Evolutionary conservation across 179 eudicot species (phyloP), one percentile per base, ranked within the genome.

Genomic region (Camellia oleifera): DNA sequence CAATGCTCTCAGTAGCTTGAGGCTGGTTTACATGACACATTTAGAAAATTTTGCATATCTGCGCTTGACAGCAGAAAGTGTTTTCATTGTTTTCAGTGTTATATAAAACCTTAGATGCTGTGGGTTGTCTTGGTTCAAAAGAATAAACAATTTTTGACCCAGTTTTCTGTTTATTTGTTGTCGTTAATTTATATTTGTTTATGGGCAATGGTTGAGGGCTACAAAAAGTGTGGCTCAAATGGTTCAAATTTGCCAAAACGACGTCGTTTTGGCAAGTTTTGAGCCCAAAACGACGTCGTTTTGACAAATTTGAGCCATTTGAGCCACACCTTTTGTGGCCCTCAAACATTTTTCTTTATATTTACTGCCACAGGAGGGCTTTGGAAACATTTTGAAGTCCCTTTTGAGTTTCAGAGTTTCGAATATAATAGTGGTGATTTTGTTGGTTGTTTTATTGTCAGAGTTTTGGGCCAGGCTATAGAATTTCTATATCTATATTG

Each of bases 1-100:
- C 50, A 69, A 69, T 76, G 48, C 57, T 66, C 79, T 12, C 66
- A 75, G 26, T 23, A 64, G 77, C 76, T 75, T 75, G 78, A 75
- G 23, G 44, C 56, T 50, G 42, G 7, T 15, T n/a, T 12, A 12
- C 3, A 9, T 14, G 42, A 7, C 46, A 18, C 0, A 46, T 23
- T 23, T 23, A 63, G 20, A 50, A 53, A 46, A 4, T 58, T 75
- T 60, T 75, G 69, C 68, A 20, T 23, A 23, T 23, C 70, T 13
- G 70, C 56, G 20, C 48, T 66, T 74, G 78, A 75, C 26, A 57
- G 57, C 4, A 20, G 46, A 68, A 52, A 48, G 32, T 18, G 11
- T 42, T 42, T 23, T 23, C 53, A 52, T 4, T 5, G 40, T 45
- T 78, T 23, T 23, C 53, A 52, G 7, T 5, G 40, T 45, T 78